Conservation (phyloP, 2,329 filamentous ascomycete species). For the Aspergillus oerlinghausenensis region DNA sequence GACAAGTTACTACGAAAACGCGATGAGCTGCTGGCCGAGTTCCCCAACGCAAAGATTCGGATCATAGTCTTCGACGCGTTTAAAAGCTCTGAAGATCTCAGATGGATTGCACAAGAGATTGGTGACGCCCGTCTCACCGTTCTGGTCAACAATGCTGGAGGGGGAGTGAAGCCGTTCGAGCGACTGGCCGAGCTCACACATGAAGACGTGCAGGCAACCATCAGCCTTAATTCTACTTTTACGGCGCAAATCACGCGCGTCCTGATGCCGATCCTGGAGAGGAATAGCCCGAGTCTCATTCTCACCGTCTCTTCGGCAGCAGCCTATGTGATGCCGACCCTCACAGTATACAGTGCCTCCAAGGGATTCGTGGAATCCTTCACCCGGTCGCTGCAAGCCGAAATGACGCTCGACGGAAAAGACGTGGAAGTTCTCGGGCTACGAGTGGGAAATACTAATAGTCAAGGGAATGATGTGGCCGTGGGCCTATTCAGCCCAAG, state of each 20-base stretch:
- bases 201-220: conserved; percentile 37
- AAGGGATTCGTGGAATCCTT: conserved; percentile 46
- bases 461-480: conserved; percentile 19
- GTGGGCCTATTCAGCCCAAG: conserved; percentile 25
- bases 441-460: conserved; percentile 31
- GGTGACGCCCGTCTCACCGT: conserved; percentile 46
- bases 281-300: conserved; percentile 43
- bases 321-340: conserved; percentile 45
- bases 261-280: conserved; percentile 43
- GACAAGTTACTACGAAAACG: conserved; percentile 45
- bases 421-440: conserved; percentile 39
- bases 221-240: conserved; percentile 50
- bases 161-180: conserved; percentile 31
- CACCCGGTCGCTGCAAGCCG: conserved; percentile 38
- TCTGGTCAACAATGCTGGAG: conserved; percentile 56
- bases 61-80: conserved; percentile 45
- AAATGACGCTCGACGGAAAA: conserved; percentile 37
- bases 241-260: conserved; percentile 45
- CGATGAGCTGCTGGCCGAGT: conserved; percentile 35
- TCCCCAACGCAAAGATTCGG: conserved; percentile 39
- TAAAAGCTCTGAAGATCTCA: conserved; percentile 16
- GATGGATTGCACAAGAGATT: conserved; percentile 26
- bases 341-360: conserved; percentile 42
- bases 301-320: conserved; percentile 49
- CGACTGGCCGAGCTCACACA: conserved; percentile 34